Conservation (phyloP, 2,329 filamentous ascomycete species). For the Grosmannia penicillata region DNA sequence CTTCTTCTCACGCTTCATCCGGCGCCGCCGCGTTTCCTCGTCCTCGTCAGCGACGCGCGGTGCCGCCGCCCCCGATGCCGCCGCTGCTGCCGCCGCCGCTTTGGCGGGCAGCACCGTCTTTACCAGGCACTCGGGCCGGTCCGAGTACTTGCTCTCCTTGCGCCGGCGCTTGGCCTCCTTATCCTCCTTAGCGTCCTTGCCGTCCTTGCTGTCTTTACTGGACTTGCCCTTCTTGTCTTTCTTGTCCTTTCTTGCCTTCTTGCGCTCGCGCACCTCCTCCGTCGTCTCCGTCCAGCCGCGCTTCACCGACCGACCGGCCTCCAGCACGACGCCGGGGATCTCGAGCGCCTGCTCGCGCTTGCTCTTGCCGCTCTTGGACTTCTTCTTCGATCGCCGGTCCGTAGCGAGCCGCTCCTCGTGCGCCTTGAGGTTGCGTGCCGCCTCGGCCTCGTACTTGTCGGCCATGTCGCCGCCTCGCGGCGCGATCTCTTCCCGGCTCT, state of each 20-base stretch:
- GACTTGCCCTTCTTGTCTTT: neutral
- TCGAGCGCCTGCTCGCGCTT: slow-evolving; percentile 16
- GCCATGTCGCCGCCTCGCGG: slow-evolving; percentile 2
- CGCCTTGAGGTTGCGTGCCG: neutral
- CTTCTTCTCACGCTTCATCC: slow-evolving; percentile 23
- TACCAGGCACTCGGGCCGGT: slow-evolving; percentile 69
- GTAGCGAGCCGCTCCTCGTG: no score
- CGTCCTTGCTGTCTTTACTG: slow-evolving; percentile 18
- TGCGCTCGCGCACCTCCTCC: slow-evolving; percentile 12
- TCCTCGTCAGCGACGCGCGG: slow-evolving; percentile 18
- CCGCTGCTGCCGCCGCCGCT: slow-evolving; percentile 18
- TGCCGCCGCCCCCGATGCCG: slow-evolving; percentile 3
- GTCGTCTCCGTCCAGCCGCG: slow-evolving; percentile 70
- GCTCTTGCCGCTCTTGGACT: slow-evolving; percentile 1
- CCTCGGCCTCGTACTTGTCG: neutral
- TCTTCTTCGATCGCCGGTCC: no score
- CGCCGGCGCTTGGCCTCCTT: slow-evolving; percentile 32
- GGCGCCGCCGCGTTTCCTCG: slow-evolving; percentile 26
- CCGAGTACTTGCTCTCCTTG: slow-evolving; percentile 61
- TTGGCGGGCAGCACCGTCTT: slow-evolving; percentile 55
- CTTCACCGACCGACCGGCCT: slow-evolving; percentile 65
- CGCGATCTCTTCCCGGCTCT: slow-evolving; percentile 28
- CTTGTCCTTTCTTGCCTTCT: neutral
- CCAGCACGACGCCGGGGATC: slow-evolving; percentile 54
- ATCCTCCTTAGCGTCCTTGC: slow-evolving; percentile 19